Base-by-base conservation (phyloP, 2,329 filamentous ascomycete genomes). In the Trichophyton verrucosum region DNA sequence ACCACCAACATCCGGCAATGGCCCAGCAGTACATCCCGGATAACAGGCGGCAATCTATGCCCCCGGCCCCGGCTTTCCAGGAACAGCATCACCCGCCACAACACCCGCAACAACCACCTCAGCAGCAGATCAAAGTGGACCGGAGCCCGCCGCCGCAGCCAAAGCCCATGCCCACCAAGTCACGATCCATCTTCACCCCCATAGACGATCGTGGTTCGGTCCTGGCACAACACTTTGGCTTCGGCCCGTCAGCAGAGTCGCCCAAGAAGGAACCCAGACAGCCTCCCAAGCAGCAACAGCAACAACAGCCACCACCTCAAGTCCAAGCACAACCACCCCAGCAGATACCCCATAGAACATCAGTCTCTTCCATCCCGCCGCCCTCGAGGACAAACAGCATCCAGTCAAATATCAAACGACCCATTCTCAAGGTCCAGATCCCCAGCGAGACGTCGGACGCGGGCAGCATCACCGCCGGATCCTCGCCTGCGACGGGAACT, bases 151-250 rank as follows among this genome's bases (percentile, higher is more conserved):
- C 77, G 61, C 72, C 76, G 8, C 74, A 77, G 64, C 86, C 87
- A 1, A 88, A 86, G 68, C 86, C 88, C 4, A 67, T 82, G 2
- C 78, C 80, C 6, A 75, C 80, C 38, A 91, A 91, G 72, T 86
- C 87, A 22, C 87, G 91, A 71, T 96, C 91, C 72, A 97, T 99
- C 62, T 97, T 97, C 71, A 99, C 94, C 0, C 94, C 94, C 0
- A 95, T 99, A 64, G 94, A 97, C 68, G 91, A 96, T 71, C 91
- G 88, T 67, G 83, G 89, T 57, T 96, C 91, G 1, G 86, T 96
- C 62, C 76, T 96, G 49, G 90, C 89, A 11, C 89, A 92, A 65
- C 91, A 96, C 71, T 86, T 88, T 64, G 85, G 84, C 15, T 82
- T 88, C 65, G 80, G 83, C 8, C 79, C 82, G 2, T 83, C 84